Conservation (phyloP, 139 green algal genomes). For the Bryopsis sp. region DNA sequence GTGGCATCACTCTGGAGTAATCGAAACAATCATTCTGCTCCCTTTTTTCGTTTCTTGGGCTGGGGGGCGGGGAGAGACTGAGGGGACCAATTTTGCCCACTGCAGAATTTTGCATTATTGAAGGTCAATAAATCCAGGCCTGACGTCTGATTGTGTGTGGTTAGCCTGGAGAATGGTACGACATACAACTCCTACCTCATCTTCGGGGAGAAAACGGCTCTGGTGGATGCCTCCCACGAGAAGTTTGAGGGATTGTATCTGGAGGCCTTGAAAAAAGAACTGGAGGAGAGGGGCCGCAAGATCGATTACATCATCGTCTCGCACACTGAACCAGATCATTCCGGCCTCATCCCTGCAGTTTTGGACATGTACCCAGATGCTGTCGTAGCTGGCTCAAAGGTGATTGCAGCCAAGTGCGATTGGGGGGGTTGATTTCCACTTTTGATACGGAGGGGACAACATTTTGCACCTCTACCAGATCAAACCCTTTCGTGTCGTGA, state of each 20-base stretch:
- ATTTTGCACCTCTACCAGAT: too few species aligned
- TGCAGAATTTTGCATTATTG: too few species aligned
- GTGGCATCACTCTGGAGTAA: too few species aligned
- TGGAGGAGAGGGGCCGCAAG: slow-evolving; percentile 20
- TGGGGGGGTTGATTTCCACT: background rate
- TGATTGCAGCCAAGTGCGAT: slow-evolving; percentile 20
- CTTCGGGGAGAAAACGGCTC: slow-evolving; percentile 74
- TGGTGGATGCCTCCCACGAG: slow-evolving; percentile 90
- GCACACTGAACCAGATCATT: slow-evolving; percentile 91
- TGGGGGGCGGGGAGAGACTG: too few species aligned
- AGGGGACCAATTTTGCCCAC: too few species aligned
- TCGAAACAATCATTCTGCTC: too few species aligned
- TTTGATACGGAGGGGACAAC: too few species aligned
- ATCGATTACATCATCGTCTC: slow-evolving; percentile 85
- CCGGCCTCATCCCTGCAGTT: slow-evolving; percentile 74
- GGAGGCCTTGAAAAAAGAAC: slow-evolving; percentile 26
- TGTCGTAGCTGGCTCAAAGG: slow-evolving; percentile 76
- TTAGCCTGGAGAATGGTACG: slow-evolving; percentile 75
- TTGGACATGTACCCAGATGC: slow-evolving; percentile 71
- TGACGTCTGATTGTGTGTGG: background rate
- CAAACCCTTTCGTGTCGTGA: too few species aligned
- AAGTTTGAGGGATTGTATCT: slow-evolving; percentile 92
- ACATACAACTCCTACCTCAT: slow-evolving; percentile 97
- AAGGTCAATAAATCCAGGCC: too few species aligned
- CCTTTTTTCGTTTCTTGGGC: too few species aligned